Conservation (phyloP, 306 rosid genomes). For the Canavalia gladiata region DNA sequence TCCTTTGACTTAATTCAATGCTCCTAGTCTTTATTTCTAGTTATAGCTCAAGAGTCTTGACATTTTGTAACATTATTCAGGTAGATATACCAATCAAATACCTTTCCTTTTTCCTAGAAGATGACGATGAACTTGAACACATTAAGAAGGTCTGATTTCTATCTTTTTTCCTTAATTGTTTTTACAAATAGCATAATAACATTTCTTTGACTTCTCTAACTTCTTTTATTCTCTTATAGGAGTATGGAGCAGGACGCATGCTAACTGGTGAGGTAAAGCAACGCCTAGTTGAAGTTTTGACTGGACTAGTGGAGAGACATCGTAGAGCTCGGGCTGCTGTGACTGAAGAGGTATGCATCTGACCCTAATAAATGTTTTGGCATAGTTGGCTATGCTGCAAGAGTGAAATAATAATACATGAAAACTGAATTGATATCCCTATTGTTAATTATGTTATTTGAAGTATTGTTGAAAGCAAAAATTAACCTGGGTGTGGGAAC, state of each 20-base stretch:
- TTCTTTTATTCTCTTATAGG: conserved; percentile 54
- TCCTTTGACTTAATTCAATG: background rate
- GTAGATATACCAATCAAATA: conserved; percentile 95
- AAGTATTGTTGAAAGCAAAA: background rate
- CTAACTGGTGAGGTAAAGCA: conserved; percentile 96
- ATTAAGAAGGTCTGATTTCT: conserved; percentile 65
- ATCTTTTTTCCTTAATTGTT: conserved; percentile 12
- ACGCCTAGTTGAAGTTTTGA: conserved; percentile 71
- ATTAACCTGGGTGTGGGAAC: background rate
- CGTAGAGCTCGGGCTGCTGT: conserved; percentile 87
- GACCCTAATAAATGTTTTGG: conserved; percentile 9
- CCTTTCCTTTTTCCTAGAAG: conserved; percentile 84
- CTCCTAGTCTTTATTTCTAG: conserved; percentile 5
- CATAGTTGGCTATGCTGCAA: background rate
- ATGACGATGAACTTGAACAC: conserved; percentile 80
- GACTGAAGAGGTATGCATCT: conserved; percentile 81
- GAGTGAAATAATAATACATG: background rate
- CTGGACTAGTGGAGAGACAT: conserved; percentile 88
- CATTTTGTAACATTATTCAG: conserved; percentile 54
- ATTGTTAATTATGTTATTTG: background rate
- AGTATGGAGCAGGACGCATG: conserved; percentile 90
- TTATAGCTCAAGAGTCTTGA: conserved; percentile 38
- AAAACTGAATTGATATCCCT: background rate
- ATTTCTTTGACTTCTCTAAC: conserved; percentile 35
- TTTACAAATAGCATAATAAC: conserved; percentile 17